A percentile compares a stretch with the other conserved stretches of the same genome.
Conservation (phyloP, 2,329 filamentous ascomycete species). For the Nemania serpens region DNA sequence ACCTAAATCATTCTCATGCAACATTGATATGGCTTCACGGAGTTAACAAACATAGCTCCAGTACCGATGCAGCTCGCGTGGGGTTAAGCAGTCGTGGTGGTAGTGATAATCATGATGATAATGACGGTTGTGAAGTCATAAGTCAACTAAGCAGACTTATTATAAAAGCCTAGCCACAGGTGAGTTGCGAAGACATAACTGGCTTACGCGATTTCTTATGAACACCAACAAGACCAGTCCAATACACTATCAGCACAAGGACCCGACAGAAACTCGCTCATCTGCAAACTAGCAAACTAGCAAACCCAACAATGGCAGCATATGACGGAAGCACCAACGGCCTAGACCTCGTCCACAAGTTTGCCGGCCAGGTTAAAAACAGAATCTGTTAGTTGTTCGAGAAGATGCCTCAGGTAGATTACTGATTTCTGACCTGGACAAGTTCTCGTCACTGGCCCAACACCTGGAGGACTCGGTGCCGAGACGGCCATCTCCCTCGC, state of each 20-base stretch:
- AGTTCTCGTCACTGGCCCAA: constrained; percentile 44
- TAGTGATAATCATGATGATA: not conserved
- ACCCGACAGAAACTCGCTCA: not conserved
- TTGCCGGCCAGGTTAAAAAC: constrained; percentile 34
- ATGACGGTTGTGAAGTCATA: not conserved
- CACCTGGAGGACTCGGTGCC: constrained; percentile 40
- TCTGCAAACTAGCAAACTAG: not conserved
- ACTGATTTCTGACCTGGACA: not conserved
- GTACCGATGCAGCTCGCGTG: constrained; percentile 1
- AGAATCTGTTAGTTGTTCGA: constrained; percentile 11
- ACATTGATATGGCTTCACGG: not conserved
- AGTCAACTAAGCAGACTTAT: not conserved
- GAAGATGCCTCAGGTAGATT: not conserved
- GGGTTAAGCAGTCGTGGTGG: not conserved
- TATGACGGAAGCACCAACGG: constrained; percentile 31
- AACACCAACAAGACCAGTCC: not conserved
- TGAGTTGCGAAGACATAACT: not conserved
- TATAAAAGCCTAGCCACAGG: constrained; percentile 13
- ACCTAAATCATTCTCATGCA: not conserved
- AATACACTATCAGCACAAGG: not conserved
- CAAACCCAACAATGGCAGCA: constrained; percentile 24
- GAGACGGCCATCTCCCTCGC: constrained; percentile 41
- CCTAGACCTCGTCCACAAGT: constrained; percentile 30
- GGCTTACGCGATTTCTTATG: too few species aligned
- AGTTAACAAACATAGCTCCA: constrained; percentile 19